A percentile compares a stretch with the other conserved stretches of the same genome.
Conservation (phyloP, 441 rosid species). For the Brassica balearica region DNA sequence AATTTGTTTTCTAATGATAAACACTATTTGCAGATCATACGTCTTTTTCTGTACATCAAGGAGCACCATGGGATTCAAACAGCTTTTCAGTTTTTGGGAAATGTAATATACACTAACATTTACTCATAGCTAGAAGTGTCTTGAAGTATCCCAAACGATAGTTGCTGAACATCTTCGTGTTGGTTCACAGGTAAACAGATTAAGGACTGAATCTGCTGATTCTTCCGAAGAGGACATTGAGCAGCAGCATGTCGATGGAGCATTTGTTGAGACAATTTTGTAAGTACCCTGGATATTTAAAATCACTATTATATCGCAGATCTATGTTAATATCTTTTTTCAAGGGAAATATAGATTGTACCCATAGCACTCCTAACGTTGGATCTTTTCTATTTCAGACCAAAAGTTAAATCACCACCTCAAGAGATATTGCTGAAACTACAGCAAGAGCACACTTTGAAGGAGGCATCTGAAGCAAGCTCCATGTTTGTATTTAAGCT, state of each 20-base stretch:
- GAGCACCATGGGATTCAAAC: slow-evolving; percentile 81
- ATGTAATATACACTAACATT: slow-evolving; percentile 60
- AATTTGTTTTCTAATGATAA: slow-evolving; percentile 30
- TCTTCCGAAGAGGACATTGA: slow-evolving; percentile 71
- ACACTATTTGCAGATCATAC: slow-evolving; percentile 76
- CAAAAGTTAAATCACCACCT: slow-evolving; percentile 85
- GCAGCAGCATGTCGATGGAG: slow-evolving; percentile 89
- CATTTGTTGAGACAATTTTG: slow-evolving; percentile 93
- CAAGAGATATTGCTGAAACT: slow-evolving; percentile 87
- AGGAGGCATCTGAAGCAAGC: slow-evolving; percentile 72
- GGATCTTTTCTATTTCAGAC: slow-evolving; percentile 53
- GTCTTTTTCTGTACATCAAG: slow-evolving; percentile 83
- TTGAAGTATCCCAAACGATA: slow-evolving; percentile 30
- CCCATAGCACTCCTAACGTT: slow-evolving; percentile 23
- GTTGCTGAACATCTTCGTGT: slow-evolving; percentile 22
- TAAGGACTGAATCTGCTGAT: slow-evolving; percentile 71
- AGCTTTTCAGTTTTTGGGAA: slow-evolving; percentile 93
- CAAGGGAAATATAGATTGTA: slow-evolving; percentile 32
- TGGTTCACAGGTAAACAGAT: slow-evolving; percentile 71
- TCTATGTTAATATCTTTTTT: slow-evolving; percentile 28
- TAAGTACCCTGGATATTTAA: slow-evolving; percentile 52
- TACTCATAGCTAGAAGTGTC: slow-evolving; percentile 17
- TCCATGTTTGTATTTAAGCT: slow-evolving; percentile 88
- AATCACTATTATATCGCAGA: slow-evolving; percentile 13
- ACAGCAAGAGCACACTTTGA: slow-evolving; percentile 72